These are phyloP conservation scores for Hibiscus syriacus DNA, from an alignment of 345 rosid genomes.

Conservation along the genomic window DNA sequence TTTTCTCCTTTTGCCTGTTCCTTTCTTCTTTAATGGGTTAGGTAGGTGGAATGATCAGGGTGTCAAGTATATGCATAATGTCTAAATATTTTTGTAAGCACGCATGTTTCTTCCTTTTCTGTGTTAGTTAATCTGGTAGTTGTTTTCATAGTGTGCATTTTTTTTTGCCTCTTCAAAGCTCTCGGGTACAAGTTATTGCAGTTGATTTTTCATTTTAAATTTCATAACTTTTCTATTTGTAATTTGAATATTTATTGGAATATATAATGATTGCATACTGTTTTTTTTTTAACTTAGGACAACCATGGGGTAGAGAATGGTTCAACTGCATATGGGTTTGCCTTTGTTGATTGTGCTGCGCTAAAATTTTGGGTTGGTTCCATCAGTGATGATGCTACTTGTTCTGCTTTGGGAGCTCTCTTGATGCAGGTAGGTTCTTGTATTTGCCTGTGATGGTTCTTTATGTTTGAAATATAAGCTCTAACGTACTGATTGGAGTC, in stretches of 20 bases:
- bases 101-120: background rate
- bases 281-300: conserved; percentile 32
- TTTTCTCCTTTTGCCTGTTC: background rate
- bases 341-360: conserved; percentile 95
- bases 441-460: conserved; percentile 4
- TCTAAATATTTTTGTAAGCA: background rate
- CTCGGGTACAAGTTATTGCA: background rate
- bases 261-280: conserved; percentile 11
- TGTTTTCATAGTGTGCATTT: background rate
- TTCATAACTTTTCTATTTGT: background rate
- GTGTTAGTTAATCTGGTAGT: background rate
- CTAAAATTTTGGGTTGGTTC: conserved; percentile 85
- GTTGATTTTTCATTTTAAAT: background rate
- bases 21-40: background rate
- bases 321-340: conserved; percentile 69
- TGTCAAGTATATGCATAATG: background rate
- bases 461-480: conserved; percentile 4
- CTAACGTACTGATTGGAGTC: conserved; percentile 12
- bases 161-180: background rate
- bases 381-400: conserved; percentile 67
- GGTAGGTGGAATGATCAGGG: background rate
- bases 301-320: conserved; percentile 35
- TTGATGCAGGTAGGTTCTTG: conserved; percentile 73
- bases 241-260: conserved; percentile 7
- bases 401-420: conserved; percentile 77